A percentile compares a stretch with the other conserved stretches of the same genome.
phyloP scores from a whole-genome alignment of 1,139 yeast species.

The Fermentozyma sake region DNA sequence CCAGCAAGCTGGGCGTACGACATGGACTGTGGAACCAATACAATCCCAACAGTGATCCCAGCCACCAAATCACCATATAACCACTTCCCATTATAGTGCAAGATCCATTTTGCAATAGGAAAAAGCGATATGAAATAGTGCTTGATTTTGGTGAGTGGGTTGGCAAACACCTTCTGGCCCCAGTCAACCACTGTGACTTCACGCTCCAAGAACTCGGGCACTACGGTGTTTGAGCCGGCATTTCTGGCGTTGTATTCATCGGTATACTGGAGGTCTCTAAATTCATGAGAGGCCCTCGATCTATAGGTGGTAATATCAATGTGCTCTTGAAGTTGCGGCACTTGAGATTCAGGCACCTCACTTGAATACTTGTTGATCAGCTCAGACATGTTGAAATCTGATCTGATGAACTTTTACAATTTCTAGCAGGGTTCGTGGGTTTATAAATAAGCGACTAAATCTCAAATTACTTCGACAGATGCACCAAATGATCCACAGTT shows the following conservation, averaged over 20 bases:
- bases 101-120: constrained; percentile 79
- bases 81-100: constrained; percentile 80
- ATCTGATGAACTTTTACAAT: too few species aligned
- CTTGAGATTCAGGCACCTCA: constrained; percentile 14
- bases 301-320: constrained; percentile 6
- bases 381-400: too few species aligned
- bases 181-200: constrained; percentile 47
- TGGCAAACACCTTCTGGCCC: constrained; percentile 26
- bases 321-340: constrained; percentile 13
- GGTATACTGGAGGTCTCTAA: constrained; percentile 2
- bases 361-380: too few species aligned
- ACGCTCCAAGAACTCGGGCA: constrained; percentile 40
- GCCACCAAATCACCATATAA: constrained; percentile 80
- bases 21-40: constrained; percentile 93
- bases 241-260: constrained; percentile 3
- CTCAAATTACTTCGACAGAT: too few species aligned
- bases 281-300: constrained; percentile 5
- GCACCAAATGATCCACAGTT: too few species aligned
- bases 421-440: too few species aligned
- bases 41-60: constrained; percentile 90
- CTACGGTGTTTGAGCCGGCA: constrained; percentile 14
- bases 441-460: too few species aligned
- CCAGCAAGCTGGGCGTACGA: constrained; percentile 89
- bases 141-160: constrained; percentile 37
- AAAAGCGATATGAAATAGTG: constrained; percentile 60